Conservation (phyloP, 345 rosid species). For the Gossypioides kirkii region DNA sequence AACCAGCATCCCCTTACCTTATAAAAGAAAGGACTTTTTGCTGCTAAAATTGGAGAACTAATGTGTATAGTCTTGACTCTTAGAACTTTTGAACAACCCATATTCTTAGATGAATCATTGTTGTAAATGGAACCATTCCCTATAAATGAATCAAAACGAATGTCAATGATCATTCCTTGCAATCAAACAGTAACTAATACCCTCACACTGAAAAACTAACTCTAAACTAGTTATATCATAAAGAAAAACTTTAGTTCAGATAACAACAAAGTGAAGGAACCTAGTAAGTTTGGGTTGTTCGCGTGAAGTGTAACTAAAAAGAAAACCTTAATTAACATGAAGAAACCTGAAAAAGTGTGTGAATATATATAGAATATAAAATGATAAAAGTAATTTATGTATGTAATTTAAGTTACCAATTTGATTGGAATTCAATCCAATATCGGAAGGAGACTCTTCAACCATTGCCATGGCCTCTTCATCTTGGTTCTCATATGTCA, state of each 20-base stretch:
- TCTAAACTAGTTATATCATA: background rate
- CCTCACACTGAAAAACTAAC: background rate
- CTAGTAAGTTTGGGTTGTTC: background rate
- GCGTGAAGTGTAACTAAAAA: background rate
- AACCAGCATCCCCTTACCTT: conserved; percentile 38
- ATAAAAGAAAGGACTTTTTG: conserved; percentile 70
- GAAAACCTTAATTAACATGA: background rate
- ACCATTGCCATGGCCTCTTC: conserved; percentile 55
- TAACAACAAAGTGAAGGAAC: background rate
- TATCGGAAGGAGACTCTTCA: conserved; percentile 47
- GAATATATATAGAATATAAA: background rate
- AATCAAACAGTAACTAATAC: background rate
- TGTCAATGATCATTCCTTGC: background rate
- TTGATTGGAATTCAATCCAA: conserved; percentile 18
- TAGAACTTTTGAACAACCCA: conserved; percentile 35
- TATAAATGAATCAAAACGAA: conserved; percentile 11
- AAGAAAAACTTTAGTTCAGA: background rate
- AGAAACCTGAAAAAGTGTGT: background rate
- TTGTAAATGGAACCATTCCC: conserved; percentile 34
- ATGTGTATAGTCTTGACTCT: conserved; percentile 58
- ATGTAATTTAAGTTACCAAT: conserved; percentile 24
- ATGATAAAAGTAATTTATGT: background rate
- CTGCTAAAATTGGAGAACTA: conserved; percentile 74
- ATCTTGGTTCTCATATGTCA: conserved; percentile 47
- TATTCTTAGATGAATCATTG: conserved; percentile 31